Conservation (phyloP, 495 filamentous ascomycete species). For the Penicillium parvum region DNA sequence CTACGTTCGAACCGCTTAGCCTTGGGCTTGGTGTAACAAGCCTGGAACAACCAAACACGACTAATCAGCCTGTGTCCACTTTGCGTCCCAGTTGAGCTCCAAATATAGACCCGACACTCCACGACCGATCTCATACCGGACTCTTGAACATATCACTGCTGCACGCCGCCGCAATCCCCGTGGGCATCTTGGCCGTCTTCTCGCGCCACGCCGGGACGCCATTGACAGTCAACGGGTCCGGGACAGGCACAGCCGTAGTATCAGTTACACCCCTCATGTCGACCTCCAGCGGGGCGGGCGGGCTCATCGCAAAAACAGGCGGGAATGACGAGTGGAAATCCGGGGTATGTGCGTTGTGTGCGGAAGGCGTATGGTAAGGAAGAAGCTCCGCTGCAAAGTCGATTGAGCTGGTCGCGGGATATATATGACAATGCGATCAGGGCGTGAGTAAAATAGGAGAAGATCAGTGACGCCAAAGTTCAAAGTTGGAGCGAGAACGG, state of each 20-base stretch:
- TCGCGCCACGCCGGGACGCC: slow-evolving; percentile 64
- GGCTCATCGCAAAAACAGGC: slow-evolving; percentile 28
- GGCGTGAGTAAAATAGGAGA: background rate
- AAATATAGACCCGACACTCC: background rate
- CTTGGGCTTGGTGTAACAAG: slow-evolving; percentile 62
- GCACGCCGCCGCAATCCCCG: slow-evolving; percentile 70
- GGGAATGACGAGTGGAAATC: slow-evolving; percentile 2
- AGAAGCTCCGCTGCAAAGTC: too few species aligned
- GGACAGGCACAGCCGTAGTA: slow-evolving; percentile 36
- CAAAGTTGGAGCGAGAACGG: slow-evolving; percentile 8
- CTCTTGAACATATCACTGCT: slow-evolving; percentile 84
- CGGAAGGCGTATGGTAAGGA: background rate
- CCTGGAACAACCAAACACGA: slow-evolving; percentile 20
- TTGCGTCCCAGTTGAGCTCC: background rate
- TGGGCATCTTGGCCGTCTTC: slow-evolving; percentile 62
- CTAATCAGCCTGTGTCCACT: slow-evolving; percentile 1
- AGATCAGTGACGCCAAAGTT: background rate
- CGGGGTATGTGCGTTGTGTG: slow-evolving; percentile 7
- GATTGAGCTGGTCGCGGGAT: slow-evolving; percentile 1
- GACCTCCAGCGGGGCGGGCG: slow-evolving; percentile 39
- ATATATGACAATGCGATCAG: background rate
- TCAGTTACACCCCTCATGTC: slow-evolving; percentile 35
- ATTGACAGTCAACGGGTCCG: slow-evolving; percentile 65
- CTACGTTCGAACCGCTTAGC: slow-evolving; percentile 84
- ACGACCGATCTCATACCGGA: slow-evolving; percentile 39